phyloP scores from a whole-genome alignment of 2,329 filamentous ascomycete genomes.

The Nemania abortiva region DNA sequence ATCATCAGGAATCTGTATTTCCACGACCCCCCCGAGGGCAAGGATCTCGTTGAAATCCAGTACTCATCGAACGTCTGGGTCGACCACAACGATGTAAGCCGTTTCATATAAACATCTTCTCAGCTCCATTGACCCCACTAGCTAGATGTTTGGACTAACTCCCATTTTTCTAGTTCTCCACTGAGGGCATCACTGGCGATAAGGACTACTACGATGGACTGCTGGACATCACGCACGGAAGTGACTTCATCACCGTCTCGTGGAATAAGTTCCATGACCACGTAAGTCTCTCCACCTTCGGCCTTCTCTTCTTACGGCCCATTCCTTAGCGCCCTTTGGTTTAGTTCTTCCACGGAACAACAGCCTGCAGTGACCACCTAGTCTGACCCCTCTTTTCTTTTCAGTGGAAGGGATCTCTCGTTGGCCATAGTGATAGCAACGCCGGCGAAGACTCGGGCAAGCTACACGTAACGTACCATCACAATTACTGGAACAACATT shows the following conservation, averaged over 20 bases:
- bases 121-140: constrained; percentile 15
- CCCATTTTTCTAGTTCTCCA: constrained; percentile 37
- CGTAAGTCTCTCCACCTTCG: constrained; percentile 14
- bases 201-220: constrained; percentile 61
- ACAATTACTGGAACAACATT: constrained; percentile 75
- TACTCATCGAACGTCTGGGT: constrained; percentile 59
- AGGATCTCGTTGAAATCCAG: constrained; percentile 61
- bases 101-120: not conserved
- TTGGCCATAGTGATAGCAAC: constrained; percentile 72
- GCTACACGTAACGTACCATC: constrained; percentile 72
- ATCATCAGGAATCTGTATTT: constrained; percentile 69
- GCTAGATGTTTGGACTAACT: constrained; percentile 10
- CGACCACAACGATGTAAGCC: constrained; percentile 57
- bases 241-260: constrained; percentile 59
- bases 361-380: not conserved
- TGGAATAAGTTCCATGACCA: constrained; percentile 60
- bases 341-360: not conserved
- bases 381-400: not conserved
- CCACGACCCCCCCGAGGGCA: constrained; percentile 60
- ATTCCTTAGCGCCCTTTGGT: not conserved
- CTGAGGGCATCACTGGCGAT: constrained; percentile 51
- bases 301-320: constrained; percentile 10
- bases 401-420: constrained; percentile 66
- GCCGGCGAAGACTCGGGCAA: constrained; percentile 69
- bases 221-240: constrained; percentile 59